Conservation (phyloP, 306 rosid species). For the Cucumis sativus region DNA sequence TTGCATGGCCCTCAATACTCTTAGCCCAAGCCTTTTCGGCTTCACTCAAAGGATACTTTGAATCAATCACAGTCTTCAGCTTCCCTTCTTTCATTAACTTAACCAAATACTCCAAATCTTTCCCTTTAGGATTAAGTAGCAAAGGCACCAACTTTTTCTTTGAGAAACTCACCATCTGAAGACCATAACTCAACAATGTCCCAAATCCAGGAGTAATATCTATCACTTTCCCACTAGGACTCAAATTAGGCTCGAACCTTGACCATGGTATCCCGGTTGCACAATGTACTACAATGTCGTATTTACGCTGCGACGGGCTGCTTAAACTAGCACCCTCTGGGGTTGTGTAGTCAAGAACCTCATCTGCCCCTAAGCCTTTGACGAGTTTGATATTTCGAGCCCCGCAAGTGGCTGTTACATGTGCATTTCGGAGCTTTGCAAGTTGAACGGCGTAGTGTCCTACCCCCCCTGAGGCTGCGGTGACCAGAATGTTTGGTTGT, state of each 20-base stretch:
- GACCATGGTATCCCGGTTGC: constrained; percentile 49
- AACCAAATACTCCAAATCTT: constrained; percentile 42
- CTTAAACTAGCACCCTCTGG: constrained; percentile 53
- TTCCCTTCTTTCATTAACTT: constrained; percentile 58
- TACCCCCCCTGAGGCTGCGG: constrained; percentile 89
- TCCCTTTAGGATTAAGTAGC: constrained; percentile 21
- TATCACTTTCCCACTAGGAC: constrained; percentile 48
- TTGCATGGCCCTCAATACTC: constrained; percentile 69
- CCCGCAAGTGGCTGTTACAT: constrained; percentile 81
- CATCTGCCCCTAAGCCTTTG: constrained; percentile 66
- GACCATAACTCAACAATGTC: constrained; percentile 26
- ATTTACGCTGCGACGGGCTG: constrained; percentile 60
- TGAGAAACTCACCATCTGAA: constrained; percentile 50
- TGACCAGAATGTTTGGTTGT: constrained; percentile 40
- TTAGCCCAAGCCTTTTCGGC: constrained; percentile 67
- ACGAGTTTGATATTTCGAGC: constrained; percentile 55
- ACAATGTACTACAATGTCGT: constrained; percentile 59
- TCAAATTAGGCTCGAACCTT: constrained; percentile 55
- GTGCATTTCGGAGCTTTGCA: constrained; percentile 72
- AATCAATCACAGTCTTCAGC: constrained; percentile 57
- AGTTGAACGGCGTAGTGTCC: constrained; percentile 75
- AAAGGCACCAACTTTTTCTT: constrained; percentile 58
- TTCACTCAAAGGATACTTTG: constrained; percentile 38
- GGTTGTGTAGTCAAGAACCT: constrained; percentile 68
- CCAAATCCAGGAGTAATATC: constrained; percentile 31